Base-by-base conservation (phyloP, 1,139 yeast genomes). In the Saccharomyces hybrid region DNA sequence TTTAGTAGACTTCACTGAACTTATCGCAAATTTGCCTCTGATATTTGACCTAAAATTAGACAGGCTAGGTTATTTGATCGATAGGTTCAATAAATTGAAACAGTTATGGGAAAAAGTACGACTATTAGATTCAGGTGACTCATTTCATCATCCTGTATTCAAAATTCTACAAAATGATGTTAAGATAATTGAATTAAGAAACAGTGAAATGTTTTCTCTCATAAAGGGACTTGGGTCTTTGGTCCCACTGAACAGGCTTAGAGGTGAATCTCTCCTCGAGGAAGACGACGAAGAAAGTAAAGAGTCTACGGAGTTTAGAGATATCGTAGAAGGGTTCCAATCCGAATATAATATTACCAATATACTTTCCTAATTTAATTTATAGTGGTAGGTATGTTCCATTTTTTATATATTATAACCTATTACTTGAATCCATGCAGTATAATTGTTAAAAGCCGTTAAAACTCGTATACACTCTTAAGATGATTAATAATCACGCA, bases 51-150 rank as follows among this genome's bases (percentile, higher is more conserved):
- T 58, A 7, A 56, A 56, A 23, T 80, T 42, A 75, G 77, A 59
- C 78, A 75, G 64, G 62, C 57, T 27, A 83, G 84, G 63, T 60
- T 74, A 55, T 32, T 16, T 66, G 16, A 44, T 62, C 1, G 55
- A 56, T 25, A 59, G 71, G 46, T 55, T 68, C n/a, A 56, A 59
- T 20, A 52, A 57, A 20, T 56, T 67, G 42, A 57, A 57, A 44
- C 44, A 51, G 3, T 25, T 67, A 14, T 66, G 69, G 66, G 58
- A 60, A 14, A 60, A 53, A 20, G 55, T 65, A 2, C 55, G 60
- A 48, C 57, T 63, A 9, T 51, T 61, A 0, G 69, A 63, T 23
- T 51, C 61, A 2, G 56, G 50, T 25, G 49, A 57, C 20, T 51
- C 56, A 6, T 52, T 59, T 2, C 55, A 52, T 32, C 71, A 68